Evolutionary conservation across 306 rosid genomes (phyloP).

Genomic region (Trifolium pratense): DNA sequence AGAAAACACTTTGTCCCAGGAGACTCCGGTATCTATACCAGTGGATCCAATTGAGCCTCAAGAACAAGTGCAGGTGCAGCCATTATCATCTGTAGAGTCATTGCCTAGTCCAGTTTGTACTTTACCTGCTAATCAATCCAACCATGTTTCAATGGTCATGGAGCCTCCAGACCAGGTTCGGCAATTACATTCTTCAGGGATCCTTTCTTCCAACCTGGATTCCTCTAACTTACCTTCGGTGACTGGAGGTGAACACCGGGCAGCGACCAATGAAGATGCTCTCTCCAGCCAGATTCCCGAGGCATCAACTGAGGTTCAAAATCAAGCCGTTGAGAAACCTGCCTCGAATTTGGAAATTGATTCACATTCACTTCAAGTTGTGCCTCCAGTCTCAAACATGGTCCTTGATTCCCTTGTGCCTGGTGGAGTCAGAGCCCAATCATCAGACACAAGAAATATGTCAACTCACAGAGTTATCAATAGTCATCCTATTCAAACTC

Average conservation of each 20-base stretch:
- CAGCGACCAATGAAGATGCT: slow-evolving; percentile 35
- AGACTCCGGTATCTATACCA: slow-evolving; percentile 43
- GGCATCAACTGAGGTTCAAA: slow-evolving; percentile 40
- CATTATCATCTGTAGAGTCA: slow-evolving; percentile 42
- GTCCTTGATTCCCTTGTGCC: slow-evolving; percentile 34
- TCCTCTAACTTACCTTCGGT: slow-evolving; percentile 35
- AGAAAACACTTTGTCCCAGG: slow-evolving; percentile 42
- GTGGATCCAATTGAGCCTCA: slow-evolving; percentile 43
- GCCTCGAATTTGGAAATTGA: slow-evolving; percentile 35
- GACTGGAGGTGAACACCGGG: slow-evolving; percentile 23
- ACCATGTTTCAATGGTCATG: slow-evolving; percentile 23
- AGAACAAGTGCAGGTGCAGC: slow-evolving; percentile 43
- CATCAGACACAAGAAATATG: slow-evolving; percentile 47
- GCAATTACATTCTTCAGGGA: slow-evolving; percentile 27
- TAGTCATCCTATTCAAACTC: slow-evolving; percentile 52
- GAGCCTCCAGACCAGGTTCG: slow-evolving; percentile 40
- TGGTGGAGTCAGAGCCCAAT: slow-evolving; percentile 39
- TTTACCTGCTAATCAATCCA: slow-evolving; percentile 31
- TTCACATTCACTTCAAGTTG: slow-evolving; percentile 30
- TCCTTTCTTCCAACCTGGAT: slow-evolving; percentile 41
- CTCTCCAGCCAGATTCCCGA: slow-evolving; percentile 32
- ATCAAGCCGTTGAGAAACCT: slow-evolving; percentile 37
- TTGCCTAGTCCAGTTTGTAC: slow-evolving; percentile 30
- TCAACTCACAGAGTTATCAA: slow-evolving; percentile 45
- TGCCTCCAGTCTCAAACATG: slow-evolving; percentile 37